A percentile compares a stretch with the other conserved stretches of the same genome.
Conservation (phyloP, 805 yeast genomes). For the Helenozyma baotianmanensis region DNA sequence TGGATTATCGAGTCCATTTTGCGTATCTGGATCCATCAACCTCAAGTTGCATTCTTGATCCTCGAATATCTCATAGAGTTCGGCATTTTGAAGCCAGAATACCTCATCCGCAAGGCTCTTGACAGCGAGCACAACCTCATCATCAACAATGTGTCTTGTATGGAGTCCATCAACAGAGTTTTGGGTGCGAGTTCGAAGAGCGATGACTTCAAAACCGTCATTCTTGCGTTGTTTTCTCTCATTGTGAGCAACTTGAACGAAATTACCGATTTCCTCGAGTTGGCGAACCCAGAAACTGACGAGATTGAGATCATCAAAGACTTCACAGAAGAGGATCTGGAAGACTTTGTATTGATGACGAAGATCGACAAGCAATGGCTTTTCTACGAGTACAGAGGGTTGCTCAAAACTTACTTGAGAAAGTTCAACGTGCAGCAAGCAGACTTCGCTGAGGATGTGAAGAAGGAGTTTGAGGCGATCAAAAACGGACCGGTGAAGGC, state of each 20-base stretch:
- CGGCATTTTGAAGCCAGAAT: conserved; percentile 27
- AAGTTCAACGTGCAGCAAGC: conserved; percentile 17
- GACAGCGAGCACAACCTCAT: conserved; percentile 27
- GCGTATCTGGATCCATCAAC: conserved; percentile 42
- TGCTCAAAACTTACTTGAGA: conserved; percentile 36
- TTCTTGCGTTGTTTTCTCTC: conserved; percentile 18
- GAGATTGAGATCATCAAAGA: conserved; percentile 23
- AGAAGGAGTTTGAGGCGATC: conserved; percentile 6
- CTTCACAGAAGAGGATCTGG: conserved; percentile 22
- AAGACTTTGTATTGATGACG: conserved; percentile 18
- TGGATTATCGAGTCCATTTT: conserved; percentile 37
- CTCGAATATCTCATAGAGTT: conserved; percentile 40
- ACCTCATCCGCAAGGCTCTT: conserved; percentile 25
- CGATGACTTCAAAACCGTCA: conserved; percentile 15
- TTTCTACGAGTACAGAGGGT: conserved; percentile 38
- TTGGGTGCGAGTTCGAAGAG: conserved; percentile 20
- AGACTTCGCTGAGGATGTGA: conserved; percentile 12
- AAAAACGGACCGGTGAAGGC: conserved; percentile 13
- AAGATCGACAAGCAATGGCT: conserved; percentile 38
- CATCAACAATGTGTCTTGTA: conserved; percentile 38
- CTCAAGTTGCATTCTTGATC: conserved; percentile 40
- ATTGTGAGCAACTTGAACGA: conserved; percentile 30
- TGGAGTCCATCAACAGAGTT: conserved; percentile 38
- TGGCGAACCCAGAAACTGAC: conserved; percentile 10
- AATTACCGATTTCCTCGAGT: conserved; percentile 15